Base-by-base conservation (phyloP, 2,329 filamentous ascomycete genomes). In the Fusarium penzigii region DNA sequence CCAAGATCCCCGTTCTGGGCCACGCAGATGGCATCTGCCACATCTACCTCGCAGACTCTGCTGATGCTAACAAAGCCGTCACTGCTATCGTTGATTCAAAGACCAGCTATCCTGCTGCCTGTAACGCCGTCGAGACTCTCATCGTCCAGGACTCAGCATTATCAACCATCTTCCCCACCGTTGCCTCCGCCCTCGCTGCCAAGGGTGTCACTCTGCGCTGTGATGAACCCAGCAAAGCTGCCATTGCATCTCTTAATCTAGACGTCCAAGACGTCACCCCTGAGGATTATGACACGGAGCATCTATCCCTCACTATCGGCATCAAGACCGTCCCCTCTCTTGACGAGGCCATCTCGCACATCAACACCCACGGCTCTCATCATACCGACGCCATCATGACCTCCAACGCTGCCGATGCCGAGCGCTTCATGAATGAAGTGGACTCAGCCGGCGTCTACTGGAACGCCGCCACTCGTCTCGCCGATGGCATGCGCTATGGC, bases 331-430 rank as follows among this genome's bases (percentile, higher is more conserved):
- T 97, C 12, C 70, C 82, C 7, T 77, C 75, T 29, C 72, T 93
- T 36, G 80, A 88, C 46, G 82, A 85, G 44, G 94, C 92, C 32
- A 85, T 97, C 51, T 72, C 79, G 2, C 94, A 99, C 76, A 96
- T 99, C 80, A 97, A 97, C 75, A 75, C 80, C 5, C 90, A 97
- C 75, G 90, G 90, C 47, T 96, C 92, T 12, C 89, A 95, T 71
- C 94, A 99, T 78, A 99, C 94, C 9, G 94, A 99, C 70, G 85
- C 82, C 46, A 96, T 99, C 68, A 73, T 97, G 55, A 97, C 93
- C 0, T 75, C 83, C 6, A 84, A 85, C 25, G 71, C 78, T 44
- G 77, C 79, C 10, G 78, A 84, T 32, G 93, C 94, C 5, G 87
- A 95, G 65, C 78, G 78, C 45, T 99, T 97, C 78, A 90, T 95